Evolutionary conservation across 1,284 basidiomycete species (phyloP).

Genomic region (Sporisorium graminicola): DNA sequence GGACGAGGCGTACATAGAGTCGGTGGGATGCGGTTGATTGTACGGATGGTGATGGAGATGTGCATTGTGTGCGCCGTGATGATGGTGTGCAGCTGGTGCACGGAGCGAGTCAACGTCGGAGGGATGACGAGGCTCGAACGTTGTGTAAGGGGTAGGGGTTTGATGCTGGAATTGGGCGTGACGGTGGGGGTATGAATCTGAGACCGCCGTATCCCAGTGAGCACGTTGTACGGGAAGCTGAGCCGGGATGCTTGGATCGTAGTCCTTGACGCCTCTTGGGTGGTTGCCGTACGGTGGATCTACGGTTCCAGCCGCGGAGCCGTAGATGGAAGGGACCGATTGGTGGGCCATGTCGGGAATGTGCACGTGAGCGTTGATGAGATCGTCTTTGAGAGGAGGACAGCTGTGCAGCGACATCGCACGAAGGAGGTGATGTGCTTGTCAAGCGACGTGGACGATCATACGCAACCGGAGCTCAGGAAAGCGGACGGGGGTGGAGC

Average conservation of each 20-base stretch:
- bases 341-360: slow-evolving; percentile 33
- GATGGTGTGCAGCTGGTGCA: slow-evolving; percentile 13
- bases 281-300: slow-evolving; percentile 26
- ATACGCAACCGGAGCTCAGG: not conserved
- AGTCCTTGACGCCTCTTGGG: slow-evolving; percentile 36
- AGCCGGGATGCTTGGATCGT: slow-evolving; percentile 18
- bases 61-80: slow-evolving; percentile 25
- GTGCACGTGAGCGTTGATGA: slow-evolving; percentile 1
- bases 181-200: slow-evolving; percentile 26
- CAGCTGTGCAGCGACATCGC: slow-evolving; percentile 11
- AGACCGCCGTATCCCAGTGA: slow-evolving; percentile 15
- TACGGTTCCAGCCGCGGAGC: slow-evolving; percentile 10
- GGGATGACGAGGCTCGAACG: slow-evolving; percentile 26
- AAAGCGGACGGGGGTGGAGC: not conserved
- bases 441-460: not conserved
- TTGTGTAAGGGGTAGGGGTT: slow-evolving; percentile 20
- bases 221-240: slow-evolving; percentile 9
- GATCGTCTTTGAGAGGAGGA: slow-evolving; percentile 1
- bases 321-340: slow-evolving; percentile 20
- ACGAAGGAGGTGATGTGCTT: not conserved
- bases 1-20: slow-evolving; percentile 23
- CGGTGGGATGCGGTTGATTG: slow-evolving; percentile 9
- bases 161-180: slow-evolving; percentile 24
- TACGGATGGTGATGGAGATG: slow-evolving; percentile 39
- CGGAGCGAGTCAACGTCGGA: slow-evolving; percentile 28